Evolutionary conservation across 148 eudicot genomes (phyloP).

Genomic region (Rhododendron simsii): DNA sequence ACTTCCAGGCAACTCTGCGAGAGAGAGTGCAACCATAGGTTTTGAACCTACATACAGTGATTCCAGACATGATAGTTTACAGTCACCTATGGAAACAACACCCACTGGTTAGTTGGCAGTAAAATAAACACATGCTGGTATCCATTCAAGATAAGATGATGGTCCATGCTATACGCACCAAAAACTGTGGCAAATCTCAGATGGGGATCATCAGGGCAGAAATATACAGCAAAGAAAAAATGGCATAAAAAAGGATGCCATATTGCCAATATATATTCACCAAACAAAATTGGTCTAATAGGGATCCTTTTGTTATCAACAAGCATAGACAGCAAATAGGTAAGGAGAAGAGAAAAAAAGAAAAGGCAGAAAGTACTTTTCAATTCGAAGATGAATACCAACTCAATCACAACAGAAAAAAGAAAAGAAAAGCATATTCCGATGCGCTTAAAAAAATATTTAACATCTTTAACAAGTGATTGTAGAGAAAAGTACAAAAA

Average conservation of each 20-base stretch:
- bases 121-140: neutral
- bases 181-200: neutral
- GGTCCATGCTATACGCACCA: neutral
- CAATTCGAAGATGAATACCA: neutral
- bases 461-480: neutral
- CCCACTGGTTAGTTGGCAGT: neutral
- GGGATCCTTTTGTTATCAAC: neutral
- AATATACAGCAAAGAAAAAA: neutral
- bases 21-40: slow-evolving; percentile 87
- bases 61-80: slow-evolving; percentile 58
- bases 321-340: neutral
- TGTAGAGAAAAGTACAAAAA: neutral
- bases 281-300: neutral
- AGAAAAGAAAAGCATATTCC: neutral
- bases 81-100: slow-evolving; percentile 48
- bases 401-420: neutral
- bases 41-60: slow-evolving; percentile 62
- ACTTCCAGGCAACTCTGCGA: slow-evolving; percentile 69
- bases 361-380: neutral
- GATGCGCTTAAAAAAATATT: neutral
- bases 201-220: neutral
- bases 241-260: neutral
- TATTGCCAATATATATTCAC: too few relatives aligned
- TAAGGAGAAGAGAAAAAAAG: neutral
- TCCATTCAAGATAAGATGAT: neutral